These are phyloP conservation scores for Exsudoporus floridanus DNA, from an alignment of 1,284 basidiomycete species.

Conservation along the genomic window DNA sequence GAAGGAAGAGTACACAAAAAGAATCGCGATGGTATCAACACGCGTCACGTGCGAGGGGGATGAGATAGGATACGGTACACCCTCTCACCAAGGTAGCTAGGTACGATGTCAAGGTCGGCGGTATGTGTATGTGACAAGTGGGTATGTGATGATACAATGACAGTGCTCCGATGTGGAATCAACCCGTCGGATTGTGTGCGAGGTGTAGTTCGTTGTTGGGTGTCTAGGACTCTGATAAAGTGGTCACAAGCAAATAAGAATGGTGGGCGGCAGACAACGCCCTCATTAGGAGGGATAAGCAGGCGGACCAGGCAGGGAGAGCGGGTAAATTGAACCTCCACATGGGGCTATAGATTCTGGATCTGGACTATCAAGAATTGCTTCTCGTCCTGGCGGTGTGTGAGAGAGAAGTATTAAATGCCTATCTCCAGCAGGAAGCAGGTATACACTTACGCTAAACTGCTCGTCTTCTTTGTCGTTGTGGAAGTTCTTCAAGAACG, in stretches of 20 bases:
- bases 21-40: background rate
- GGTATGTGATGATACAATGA: conserved; percentile 13
- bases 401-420: conserved; percentile 1
- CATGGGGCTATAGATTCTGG: conserved; percentile 56
- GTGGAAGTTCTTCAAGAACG: conserved; percentile 91
- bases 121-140: conserved; percentile 7
- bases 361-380: conserved; percentile 94
- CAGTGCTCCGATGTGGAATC: background rate
- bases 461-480: conserved; percentile 99
- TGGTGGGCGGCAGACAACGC: background rate
- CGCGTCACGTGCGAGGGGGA: background rate
- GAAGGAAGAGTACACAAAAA: background rate
- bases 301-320: background rate
- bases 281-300: background rate
- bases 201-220: conserved; percentile 4
- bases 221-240: conserved; percentile 1
- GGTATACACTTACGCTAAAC: conserved; percentile 65
- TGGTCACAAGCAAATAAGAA: conserved; percentile 13
- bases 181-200: conserved; percentile 1
- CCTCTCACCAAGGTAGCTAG: conserved; percentile 7
- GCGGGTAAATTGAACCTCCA: background rate
- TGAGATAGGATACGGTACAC: conserved; percentile 1
- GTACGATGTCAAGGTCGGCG: conserved; percentile 6
- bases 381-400: conserved; percentile 77
- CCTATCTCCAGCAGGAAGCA: background rate